A percentile compares a stretch with the other conserved stretches of the same genome.
Conservation (phyloP, 2,329 filamentous ascomycete genomes). For the Trichoderma semiorbis region DNA sequence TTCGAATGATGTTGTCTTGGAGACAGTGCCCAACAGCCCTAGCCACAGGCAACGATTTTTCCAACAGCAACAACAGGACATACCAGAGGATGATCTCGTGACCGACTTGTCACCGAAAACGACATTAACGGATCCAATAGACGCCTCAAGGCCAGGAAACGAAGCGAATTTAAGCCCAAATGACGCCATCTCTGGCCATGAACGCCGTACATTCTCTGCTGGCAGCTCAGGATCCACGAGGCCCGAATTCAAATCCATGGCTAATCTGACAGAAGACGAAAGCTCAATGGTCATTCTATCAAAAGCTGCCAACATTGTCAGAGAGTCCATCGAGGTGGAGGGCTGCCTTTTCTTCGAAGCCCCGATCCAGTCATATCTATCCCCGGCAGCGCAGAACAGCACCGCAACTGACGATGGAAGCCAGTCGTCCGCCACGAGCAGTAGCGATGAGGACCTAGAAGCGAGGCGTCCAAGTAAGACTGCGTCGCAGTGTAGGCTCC, state of each 20-base stretch:
- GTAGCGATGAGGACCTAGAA: constrained; percentile 24
- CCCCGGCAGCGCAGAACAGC: background rate
- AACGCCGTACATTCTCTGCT: background rate
- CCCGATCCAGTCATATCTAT: constrained; percentile 29
- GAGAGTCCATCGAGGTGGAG: constrained; percentile 39
- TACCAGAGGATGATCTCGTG: background rate
- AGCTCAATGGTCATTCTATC: constrained; percentile 33
- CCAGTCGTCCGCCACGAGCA: constrained; percentile 21
- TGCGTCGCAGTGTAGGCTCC: constrained; percentile 28
- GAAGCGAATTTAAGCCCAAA: background rate
- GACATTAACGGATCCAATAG: background rate
- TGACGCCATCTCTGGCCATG: background rate
- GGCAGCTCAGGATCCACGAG: background rate
- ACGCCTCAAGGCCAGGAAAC: background rate
- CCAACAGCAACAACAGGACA: background rate
- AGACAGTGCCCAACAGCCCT: constrained; percentile 19
- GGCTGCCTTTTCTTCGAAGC: constrained; percentile 36
- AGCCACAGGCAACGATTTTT: constrained; percentile 21
- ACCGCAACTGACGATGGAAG: constrained; percentile 16
- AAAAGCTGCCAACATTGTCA: constrained; percentile 42
- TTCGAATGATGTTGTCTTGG: constrained; percentile 6
- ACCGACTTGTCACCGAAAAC: background rate
- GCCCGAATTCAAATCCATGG: background rate
- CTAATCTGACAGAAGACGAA: background rate
- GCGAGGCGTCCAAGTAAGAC: background rate